These are phyloP conservation scores for Aschersonia sp. DNA, from an alignment of 2,329 filamentous ascomycete species.

Conservation along the genomic window DNA sequence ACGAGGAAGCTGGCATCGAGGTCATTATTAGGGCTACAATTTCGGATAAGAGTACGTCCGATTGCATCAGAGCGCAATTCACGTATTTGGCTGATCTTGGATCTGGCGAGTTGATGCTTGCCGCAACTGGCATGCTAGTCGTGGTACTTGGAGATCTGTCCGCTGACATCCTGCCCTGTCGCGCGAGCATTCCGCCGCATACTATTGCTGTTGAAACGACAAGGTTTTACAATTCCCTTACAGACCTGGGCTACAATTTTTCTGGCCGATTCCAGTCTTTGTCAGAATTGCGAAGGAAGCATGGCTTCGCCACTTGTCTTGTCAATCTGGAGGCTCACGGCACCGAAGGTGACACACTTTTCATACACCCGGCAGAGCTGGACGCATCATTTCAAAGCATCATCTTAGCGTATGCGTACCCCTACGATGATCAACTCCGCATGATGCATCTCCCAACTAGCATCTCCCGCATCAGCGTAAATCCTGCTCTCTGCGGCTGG, in stretches of 20 bases:
- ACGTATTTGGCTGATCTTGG: background rate
- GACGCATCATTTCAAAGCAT: background rate
- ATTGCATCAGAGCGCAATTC: background rate
- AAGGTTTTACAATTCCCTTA: background rate
- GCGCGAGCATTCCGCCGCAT: background rate
- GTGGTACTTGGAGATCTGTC: background rate
- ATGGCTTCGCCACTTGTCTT: background rate
- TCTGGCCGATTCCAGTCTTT: background rate
- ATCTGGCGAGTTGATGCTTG: background rate
- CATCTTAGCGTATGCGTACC: background rate
- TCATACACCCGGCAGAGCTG: background rate
- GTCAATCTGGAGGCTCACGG: background rate
- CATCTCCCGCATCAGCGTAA: background rate
- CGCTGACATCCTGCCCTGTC: background rate
- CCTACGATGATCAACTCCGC: background rate
- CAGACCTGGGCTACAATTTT: background rate
- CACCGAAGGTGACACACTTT: background rate
- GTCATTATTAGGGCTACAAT: background rate
- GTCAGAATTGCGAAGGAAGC: background rate
- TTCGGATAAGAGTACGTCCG: background rate
- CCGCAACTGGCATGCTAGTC: background rate
- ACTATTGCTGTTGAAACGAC: background rate
- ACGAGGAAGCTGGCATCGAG: background rate
- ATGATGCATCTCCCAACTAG: background rate
- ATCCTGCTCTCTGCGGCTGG: background rate